These are phyloP conservation scores for Prunus yedoensis DNA, from an alignment of 331 rosid species.

Conservation along the genomic window DNA sequence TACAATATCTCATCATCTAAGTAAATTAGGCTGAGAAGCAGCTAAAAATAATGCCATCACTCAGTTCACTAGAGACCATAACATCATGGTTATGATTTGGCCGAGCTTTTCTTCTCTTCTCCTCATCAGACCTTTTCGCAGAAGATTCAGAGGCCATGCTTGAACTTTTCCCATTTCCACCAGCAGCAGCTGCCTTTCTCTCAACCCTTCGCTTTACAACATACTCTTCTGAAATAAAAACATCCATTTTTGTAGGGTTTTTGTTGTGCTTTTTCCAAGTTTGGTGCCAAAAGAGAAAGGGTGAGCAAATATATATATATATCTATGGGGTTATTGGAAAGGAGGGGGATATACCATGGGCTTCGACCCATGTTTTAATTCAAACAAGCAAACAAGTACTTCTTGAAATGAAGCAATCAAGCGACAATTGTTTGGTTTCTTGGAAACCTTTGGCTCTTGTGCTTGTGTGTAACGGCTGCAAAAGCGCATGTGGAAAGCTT, in stretches of 20 bases:
- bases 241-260: constrained; percentile 36
- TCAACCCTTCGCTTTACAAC: constrained; percentile 43
- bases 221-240: constrained; percentile 57
- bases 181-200: constrained; percentile 26
- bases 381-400: constrained; percentile 1
- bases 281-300: not conserved
- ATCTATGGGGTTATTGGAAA: not conserved
- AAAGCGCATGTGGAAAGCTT: constrained; percentile 6
- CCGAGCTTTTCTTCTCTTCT: constrained; percentile 3
- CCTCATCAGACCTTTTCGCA: not conserved
- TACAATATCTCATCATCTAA: not conserved
- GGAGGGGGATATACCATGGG: constrained; percentile 37
- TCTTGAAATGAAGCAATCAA: not conserved
- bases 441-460: not conserved
- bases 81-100: not conserved
- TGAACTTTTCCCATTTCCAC: constrained; percentile 14
- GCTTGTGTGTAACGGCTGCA: not conserved
- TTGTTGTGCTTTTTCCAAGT: not conserved
- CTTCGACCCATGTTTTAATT: constrained; percentile 40
- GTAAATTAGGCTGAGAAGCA: constrained; percentile 39
- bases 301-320: not conserved
- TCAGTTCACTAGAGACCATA: not conserved
- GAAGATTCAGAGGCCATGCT: not conserved
- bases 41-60: constrained; percentile 31
- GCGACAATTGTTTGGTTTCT: not conserved